phyloP scores from a whole-genome alignment of 2,329 filamentous ascomycete species.

The Lecanoromycetidae sp. region DNA sequence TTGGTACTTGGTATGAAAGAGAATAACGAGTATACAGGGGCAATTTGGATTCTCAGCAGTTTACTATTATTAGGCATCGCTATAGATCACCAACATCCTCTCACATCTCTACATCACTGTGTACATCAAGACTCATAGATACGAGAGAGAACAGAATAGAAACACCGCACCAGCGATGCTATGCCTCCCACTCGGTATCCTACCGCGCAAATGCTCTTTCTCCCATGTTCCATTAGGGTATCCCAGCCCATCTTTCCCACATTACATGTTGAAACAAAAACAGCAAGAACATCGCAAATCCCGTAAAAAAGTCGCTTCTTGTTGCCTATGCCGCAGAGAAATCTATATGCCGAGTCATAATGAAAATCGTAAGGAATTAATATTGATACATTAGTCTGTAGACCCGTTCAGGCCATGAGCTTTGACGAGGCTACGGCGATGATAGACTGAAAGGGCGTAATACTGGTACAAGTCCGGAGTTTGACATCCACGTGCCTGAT shows the following conservation, averaged over 20 bases:
- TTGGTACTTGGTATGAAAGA: too few species aligned
- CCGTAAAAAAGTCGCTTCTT: slow-evolving; percentile 1
- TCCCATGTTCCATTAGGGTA: too few species aligned
- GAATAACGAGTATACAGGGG: too few species aligned
- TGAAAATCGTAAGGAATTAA: slow-evolving; percentile 4
- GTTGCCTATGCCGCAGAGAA: slow-evolving; percentile 1
- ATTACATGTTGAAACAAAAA: not conserved
- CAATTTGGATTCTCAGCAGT: too few species aligned
- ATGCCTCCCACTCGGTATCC: not conserved
- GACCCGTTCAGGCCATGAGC: not conserved
- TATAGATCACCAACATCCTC: not conserved
- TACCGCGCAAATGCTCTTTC: too few species aligned
- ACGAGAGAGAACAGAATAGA: not conserved
- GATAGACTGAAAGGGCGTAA: not conserved
- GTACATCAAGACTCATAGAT: not conserved
- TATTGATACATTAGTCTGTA: slow-evolving; percentile 7
- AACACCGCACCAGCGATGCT: not conserved
- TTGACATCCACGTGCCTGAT: not conserved
- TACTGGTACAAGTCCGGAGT: not conserved
- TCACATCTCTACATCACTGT: not conserved
- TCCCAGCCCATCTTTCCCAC: too few species aligned
- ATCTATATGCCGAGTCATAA: slow-evolving; percentile 3
- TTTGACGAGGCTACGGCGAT: not conserved
- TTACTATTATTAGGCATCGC: not conserved
- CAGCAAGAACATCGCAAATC: not conserved